Conservation (phyloP, 345 rosid genomes). For the Eucalyptus rudis region DNA sequence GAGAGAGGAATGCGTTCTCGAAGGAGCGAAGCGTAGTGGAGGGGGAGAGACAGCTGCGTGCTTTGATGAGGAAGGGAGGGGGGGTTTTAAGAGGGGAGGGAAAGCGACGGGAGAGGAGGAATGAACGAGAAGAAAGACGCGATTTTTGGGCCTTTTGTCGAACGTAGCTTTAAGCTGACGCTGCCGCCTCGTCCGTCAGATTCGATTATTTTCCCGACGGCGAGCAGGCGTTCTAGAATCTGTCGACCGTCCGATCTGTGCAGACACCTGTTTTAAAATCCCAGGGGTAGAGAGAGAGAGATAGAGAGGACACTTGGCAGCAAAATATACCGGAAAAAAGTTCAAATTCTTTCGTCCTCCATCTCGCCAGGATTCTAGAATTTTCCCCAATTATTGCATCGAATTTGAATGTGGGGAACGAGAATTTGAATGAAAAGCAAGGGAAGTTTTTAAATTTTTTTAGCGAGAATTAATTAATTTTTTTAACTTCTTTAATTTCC, state of each 20-base stretch:
- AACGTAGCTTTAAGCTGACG: conserved; percentile 35
- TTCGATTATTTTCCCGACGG: neutral
- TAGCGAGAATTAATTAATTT: too few relatives aligned
- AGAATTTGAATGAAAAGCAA: too few relatives aligned
- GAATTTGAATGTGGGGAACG: too few relatives aligned
- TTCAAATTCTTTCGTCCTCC: too few relatives aligned
- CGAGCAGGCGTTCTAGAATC: neutral
- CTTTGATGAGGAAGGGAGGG: neutral
- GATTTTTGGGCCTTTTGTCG: neutral
- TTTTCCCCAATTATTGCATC: too few relatives aligned
- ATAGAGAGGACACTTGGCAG: too few relatives aligned
- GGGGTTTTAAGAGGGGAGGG: neutral
- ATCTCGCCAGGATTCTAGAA: too few relatives aligned
- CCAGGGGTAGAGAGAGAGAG: neutral
- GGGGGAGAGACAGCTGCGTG: neutral
- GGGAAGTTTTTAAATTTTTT: too few relatives aligned
- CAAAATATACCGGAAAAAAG: too few relatives aligned
- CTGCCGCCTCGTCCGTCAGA: conserved; percentile 30
- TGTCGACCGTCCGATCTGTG: conserved; percentile 22
- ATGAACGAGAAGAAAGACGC: neutral
- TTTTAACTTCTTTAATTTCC: too few relatives aligned
- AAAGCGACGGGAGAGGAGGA: neutral
- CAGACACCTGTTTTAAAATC: neutral
- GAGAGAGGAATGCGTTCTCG: neutral
- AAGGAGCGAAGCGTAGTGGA: neutral